Evolutionary conservation across 1,139 yeast species (phyloP), one percentile per base, ranked within the genome.

Genomic region (Suhomyces bokatorum): DNA sequence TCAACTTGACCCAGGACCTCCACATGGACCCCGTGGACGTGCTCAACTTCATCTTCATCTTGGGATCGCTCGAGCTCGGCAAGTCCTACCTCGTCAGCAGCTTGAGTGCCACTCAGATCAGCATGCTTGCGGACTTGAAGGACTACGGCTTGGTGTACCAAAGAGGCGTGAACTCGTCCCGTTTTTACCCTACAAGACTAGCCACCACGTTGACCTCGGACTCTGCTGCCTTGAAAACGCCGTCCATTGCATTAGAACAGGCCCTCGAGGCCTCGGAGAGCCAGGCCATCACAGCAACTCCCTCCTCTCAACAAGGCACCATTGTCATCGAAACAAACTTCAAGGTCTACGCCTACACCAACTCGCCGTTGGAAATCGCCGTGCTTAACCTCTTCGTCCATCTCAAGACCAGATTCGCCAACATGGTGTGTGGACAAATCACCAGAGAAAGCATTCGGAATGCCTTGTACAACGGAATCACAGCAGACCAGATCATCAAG

Each of bases 1-100:
- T 95, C 50, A 86, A 86, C 60, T 78, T 89, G 75, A 81, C 97
- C 0, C 95, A 88, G 56, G 83, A 83, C 37, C 73, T 88, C 40
- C 82, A 87, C 57, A 88, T 91, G 96, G 96, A 93, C 64, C 95
- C 97, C 0, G 99, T 93, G 24, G 99, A 95, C 59, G 97, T 93
- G 34, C 73, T 93, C 37, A 91, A 93, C 62, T 93, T 93, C 62
- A 85, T 93, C 14, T 95, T 93, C 67, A 85, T 91, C 79, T 70
- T 93, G 38, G 99, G 99, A 2, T 88, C 97, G 3, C 72, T 95
- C 42, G 97, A 93, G 58, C 70, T 91, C 28, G 99, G 99, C 1
- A 84, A 85, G 53, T 89, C 91, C 39, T 93, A 95, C 59, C 79
- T 89, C 0, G 77, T 85, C 1, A 69, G 81, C 4, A 83, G 84